These are phyloP conservation scores for Misopates orontium DNA, from an alignment of 257 asterid genomes.

Conservation along the genomic window DNA sequence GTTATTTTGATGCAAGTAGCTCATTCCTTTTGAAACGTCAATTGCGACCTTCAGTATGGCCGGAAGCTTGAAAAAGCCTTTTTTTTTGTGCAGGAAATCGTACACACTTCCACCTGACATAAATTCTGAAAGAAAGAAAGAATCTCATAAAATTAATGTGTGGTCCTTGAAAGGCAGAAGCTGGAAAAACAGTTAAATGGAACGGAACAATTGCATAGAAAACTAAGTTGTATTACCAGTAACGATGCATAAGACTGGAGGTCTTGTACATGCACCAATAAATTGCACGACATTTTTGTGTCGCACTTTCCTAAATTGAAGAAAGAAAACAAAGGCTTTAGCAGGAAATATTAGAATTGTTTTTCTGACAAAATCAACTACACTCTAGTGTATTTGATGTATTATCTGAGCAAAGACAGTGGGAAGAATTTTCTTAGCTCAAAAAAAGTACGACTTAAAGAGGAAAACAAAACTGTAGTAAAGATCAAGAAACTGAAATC, in stretches of 20 bases:
- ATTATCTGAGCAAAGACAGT: too few species aligned
- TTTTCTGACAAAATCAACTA: too few species aligned
- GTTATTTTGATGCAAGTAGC: slow-evolving; percentile 77
- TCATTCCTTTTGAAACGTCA: slow-evolving; percentile 93
- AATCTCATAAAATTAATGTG: background rate
- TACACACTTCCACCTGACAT: slow-evolving; percentile 92
- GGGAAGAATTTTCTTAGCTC: too few species aligned
- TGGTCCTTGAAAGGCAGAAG: background rate
- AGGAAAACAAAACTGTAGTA: too few species aligned
- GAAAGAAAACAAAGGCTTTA: slow-evolving; percentile 19
- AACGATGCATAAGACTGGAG: slow-evolving; percentile 79
- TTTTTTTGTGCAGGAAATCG: slow-evolving; percentile 70
- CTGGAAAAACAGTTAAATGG: background rate
- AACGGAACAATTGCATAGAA: background rate
- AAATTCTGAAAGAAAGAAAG: slow-evolving; percentile 47
- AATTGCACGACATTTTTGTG: slow-evolving; percentile 87
- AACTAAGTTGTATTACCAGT: slow-evolving; percentile 52
- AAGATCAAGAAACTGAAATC: too few species aligned
- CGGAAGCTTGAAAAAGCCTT: slow-evolving; percentile 65
- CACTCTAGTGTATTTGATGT: too few species aligned
- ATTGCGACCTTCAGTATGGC: slow-evolving; percentile 61
- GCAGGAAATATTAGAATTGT: too few species aligned
- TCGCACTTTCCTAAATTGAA: slow-evolving; percentile 68
- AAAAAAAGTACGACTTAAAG: too few species aligned
- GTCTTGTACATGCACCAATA: slow-evolving; percentile 86